A percentile compares a stretch with the other conserved stretches of the same genome.
Evolutionary conservation across 306 rosid species (phyloP).

Genomic region (Vigna radiata): DNA sequence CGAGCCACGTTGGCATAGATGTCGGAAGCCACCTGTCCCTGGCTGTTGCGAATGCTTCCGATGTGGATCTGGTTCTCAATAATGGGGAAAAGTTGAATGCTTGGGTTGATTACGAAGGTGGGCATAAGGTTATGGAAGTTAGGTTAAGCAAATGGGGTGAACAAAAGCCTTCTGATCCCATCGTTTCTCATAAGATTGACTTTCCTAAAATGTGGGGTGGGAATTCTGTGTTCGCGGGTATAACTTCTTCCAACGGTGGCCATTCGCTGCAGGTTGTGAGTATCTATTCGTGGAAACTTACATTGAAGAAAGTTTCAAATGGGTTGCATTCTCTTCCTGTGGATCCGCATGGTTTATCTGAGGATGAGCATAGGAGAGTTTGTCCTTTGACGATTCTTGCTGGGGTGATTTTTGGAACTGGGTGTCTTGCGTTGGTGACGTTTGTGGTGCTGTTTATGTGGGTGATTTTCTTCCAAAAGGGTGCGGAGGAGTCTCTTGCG

Average conservation of each 20-base stretch:
- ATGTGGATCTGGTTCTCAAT: constrained; percentile 43
- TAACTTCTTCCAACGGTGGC: constrained; percentile 56
- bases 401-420: constrained; percentile 66
- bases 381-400: constrained; percentile 58
- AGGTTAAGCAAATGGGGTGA: constrained; percentile 58
- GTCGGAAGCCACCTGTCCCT: constrained; percentile 53
- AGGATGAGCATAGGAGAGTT: constrained; percentile 13
- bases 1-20: constrained; percentile 55
- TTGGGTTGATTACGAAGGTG: constrained; percentile 74
- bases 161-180: constrained; percentile 55
- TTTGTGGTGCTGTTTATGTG: constrained; percentile 65
- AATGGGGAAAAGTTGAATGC: constrained; percentile 55
- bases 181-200: constrained; percentile 55
- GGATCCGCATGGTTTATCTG: constrained; percentile 46
- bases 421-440: constrained; percentile 61
- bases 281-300: constrained; percentile 66
- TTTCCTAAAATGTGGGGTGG: constrained; percentile 56
- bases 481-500: constrained; percentile 44
- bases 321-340: constrained; percentile 65
- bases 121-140: constrained; percentile 57
- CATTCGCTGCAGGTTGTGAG: constrained; percentile 56
- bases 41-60: constrained; percentile 50
- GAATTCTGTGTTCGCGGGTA: constrained; percentile 55
- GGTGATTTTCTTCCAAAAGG: constrained; percentile 55
- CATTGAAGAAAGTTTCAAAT: constrained; percentile 40